Evolutionary conservation across 129 eudicot genomes (phyloP).

Genomic region (Gnaphalium uliginosum): DNA sequence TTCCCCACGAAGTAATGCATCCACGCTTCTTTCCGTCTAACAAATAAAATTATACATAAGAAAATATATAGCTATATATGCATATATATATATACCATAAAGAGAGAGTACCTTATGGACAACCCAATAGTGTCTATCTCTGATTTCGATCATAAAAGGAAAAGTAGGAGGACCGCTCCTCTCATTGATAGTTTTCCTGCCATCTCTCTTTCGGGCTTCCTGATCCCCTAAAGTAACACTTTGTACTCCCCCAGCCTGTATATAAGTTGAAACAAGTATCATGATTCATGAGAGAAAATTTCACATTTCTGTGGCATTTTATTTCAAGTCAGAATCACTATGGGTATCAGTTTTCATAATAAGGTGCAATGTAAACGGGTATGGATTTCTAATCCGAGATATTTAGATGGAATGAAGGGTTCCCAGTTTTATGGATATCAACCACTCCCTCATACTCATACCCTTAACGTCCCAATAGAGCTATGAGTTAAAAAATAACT

Average conservation of each 20-base stretch:
- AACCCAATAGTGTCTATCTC: conserved; percentile 77
- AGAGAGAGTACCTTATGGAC: conserved; percentile 57
- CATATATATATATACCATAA: too few relatives aligned
- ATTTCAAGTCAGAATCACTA: background rate
- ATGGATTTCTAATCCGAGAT: too few relatives aligned
- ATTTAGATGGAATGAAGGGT: background rate
- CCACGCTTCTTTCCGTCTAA: conserved; percentile 78
- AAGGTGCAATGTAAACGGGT: background rate
- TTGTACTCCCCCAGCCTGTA: conserved; percentile 74
- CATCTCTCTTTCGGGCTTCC: conserved; percentile 61
- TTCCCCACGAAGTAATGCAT: conserved; percentile 60
- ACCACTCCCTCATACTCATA: background rate
- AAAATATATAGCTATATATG: background rate
- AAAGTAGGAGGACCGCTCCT: conserved; percentile 67
- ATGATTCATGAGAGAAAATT: conserved; percentile 16
- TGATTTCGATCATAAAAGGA: conserved; percentile 74
- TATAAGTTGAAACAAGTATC: background rate
- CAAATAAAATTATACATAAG: background rate
- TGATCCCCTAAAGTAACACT: conserved; percentile 62
- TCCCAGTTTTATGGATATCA: background rate
- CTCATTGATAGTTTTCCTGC: conserved; percentile 56
- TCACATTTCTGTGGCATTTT: background rate
- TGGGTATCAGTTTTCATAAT: background rate
- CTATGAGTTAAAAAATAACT: too few relatives aligned
- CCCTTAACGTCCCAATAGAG: background rate